phyloP scores from a whole-genome alignment of 2,329 filamentous ascomycete genomes.

The Biscogniauxia sp. region DNA sequence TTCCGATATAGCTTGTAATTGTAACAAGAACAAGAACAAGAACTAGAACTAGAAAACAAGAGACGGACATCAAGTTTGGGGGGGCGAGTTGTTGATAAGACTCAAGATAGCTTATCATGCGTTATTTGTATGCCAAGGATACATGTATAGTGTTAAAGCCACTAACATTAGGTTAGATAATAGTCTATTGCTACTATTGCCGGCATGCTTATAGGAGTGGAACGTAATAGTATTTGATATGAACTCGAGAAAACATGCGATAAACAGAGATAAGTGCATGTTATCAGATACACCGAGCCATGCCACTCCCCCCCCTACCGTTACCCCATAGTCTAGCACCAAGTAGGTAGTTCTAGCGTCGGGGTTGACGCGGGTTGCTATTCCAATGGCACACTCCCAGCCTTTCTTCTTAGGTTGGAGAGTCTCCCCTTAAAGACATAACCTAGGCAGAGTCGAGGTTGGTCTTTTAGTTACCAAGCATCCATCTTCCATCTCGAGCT shows the following conservation, averaged over 20 bases:
- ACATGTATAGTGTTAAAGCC: not conserved
- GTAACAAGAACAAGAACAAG: no score
- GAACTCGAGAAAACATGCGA: not conserved
- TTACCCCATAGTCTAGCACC: not conserved
- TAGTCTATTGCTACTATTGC: not conserved
- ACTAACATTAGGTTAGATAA: not conserved
- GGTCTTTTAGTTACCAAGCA: not conserved
- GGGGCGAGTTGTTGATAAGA: not conserved
- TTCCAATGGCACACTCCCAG: not conserved
- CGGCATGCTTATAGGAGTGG: not conserved
- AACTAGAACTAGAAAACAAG: not conserved
- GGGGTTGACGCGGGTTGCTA: not conserved
- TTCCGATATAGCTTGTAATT: slow-evolving; percentile 23
- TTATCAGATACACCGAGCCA: not conserved
- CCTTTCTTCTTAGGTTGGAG: no score
- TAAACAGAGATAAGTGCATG: not conserved
- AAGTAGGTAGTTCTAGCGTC: not conserved
- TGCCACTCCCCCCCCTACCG: not conserved
- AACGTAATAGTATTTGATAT: not conserved
- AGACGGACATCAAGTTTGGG: not conserved
- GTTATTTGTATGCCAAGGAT: not conserved
- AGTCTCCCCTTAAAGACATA: not conserved
- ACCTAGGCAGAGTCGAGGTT: not conserved
- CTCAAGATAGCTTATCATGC: not conserved
- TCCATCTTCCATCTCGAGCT: not conserved